Evolutionary conservation across 2,329 filamentous ascomycete species (phyloP).

Genomic region (Claviceps africana): DNA sequence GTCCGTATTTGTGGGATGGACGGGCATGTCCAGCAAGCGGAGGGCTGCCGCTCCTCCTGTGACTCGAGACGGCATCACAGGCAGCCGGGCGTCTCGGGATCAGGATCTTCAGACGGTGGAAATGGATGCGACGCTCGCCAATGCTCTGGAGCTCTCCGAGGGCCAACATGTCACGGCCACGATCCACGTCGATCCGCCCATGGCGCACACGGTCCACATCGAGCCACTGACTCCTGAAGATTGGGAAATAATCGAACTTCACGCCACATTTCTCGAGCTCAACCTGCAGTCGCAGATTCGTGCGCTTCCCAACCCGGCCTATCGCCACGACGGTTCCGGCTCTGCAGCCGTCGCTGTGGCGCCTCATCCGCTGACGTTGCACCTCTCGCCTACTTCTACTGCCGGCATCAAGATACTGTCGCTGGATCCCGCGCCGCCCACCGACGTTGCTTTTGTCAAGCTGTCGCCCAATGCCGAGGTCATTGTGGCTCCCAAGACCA

Average conservation of each 20-base stretch:
- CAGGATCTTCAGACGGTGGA: conserved; percentile 70
- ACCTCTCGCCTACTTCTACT: conserved; percentile 88
- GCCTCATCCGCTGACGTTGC: conserved; percentile 73
- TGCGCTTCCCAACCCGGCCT: conserved; percentile 75
- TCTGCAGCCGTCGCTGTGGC: conserved; percentile 36
- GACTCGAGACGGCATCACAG: conserved; percentile 56
- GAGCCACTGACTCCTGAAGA: conserved; percentile 90
- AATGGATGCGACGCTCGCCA: conserved; percentile 73
- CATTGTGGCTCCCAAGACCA: conserved; percentile 87
- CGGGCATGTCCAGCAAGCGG: conserved; percentile 90
- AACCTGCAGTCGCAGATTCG: conserved; percentile 89
- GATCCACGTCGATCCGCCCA: conserved; percentile 78
- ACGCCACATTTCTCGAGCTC: conserved; percentile 87
- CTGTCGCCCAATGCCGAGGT: conserved; percentile 91
- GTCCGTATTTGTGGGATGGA: conserved; percentile 88
- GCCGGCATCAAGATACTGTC: conserved; percentile 81
- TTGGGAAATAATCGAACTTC: conserved; percentile 97
- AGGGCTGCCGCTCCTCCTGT: conserved; percentile 61
- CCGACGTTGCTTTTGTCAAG: conserved; percentile 69
- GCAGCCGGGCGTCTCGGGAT: conserved; percentile 47
- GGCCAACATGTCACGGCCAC: conserved; percentile 61
- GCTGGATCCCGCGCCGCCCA: conserved; percentile 58
- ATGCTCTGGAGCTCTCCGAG: conserved; percentile 61
- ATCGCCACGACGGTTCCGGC: conserved; percentile 28
- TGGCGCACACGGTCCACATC: conserved; percentile 90